Base-by-base conservation (phyloP, 345 rosid genomes). In the Pistacia vera region DNA sequence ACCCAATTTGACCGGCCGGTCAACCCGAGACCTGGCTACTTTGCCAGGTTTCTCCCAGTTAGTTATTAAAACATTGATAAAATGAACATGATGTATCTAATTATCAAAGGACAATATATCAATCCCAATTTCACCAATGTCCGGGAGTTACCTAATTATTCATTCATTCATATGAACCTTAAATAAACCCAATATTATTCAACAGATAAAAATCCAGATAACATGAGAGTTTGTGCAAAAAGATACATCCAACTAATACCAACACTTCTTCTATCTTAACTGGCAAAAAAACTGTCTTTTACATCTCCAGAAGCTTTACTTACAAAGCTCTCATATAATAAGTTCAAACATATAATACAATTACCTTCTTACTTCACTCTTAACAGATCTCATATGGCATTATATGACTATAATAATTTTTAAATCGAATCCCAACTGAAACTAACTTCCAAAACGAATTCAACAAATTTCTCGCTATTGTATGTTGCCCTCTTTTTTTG, bases 381-480 rank as follows among this genome's bases (percentile, higher is more conserved):
- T n/a, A n/a, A 4, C 36, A 74, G 3, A 14, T 25, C 25, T 28
- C 11, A 46, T 76, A 58, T 69, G 38, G 61, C 70, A 38, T 69
- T 60, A 22, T 8, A 49, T 48, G 3, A 20, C 10, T 25, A 25
- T 25, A 38, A 49, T 41, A 30, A 30, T 25, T 14, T 48, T 56
- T 35, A 13, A 63, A 33, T 51, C n/a, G 7, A 48, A 60, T 62
- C 35, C 52, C 61, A 12, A 13, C 25, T 2, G 44, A 16, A 18
- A 59, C 74, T 51, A 68, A 33, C 44, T 49, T 36, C 16, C 63
- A 20, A 52, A 76, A 36, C 38, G 66, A 61, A 73, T 35, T 49
- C 44, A 56, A 77, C 57, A 63, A 46, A 17, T 61, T 52, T 79
- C 71, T 60, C 51, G 8, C 48, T 1, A 62, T 77, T 13, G 30